These are phyloP conservation scores for Kalanchoe fedtschenkoi DNA, from an alignment of 164 flowering plant species.

Conservation along the genomic window DNA sequence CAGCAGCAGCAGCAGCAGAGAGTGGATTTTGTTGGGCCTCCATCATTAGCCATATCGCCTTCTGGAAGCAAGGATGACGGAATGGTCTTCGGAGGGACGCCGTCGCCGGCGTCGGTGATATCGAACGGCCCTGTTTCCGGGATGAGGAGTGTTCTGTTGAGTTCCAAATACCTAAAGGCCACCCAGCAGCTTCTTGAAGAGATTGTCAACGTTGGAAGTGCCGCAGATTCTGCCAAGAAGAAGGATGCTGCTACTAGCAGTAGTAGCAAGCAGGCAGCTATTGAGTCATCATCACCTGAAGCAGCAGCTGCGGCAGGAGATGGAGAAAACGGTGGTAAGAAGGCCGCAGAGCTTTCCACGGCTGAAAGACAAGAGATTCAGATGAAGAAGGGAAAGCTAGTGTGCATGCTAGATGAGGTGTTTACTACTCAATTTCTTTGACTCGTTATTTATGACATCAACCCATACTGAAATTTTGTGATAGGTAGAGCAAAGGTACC, in stretches of 20 bases:
- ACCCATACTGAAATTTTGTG: too few species aligned
- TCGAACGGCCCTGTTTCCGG: slow-evolving; percentile 46
- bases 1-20: slow-evolving; percentile 35
- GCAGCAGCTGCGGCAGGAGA: slow-evolving; percentile 16
- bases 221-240: slow-evolving; percentile 25
- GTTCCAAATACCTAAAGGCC: slow-evolving; percentile 85
- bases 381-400: slow-evolving; percentile 94
- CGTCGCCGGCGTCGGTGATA: slow-evolving; percentile 49
- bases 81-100: slow-evolving; percentile 41
- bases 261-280: not conserved
- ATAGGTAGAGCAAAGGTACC: slow-evolving; percentile 95
- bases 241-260: not conserved
- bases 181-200: slow-evolving; percentile 86
- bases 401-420: slow-evolving; percentile 96
- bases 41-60: slow-evolving; percentile 23
- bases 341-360: slow-evolving; percentile 47
- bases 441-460: too few species aligned
- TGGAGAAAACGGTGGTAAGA: slow-evolving; percentile 28
- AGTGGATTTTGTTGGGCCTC: slow-evolving; percentile 13
- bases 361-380: slow-evolving; percentile 90
- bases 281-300: not conserved
- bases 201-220: slow-evolving; percentile 66
- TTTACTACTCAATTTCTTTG: too few species aligned
- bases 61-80: slow-evolving; percentile 28
- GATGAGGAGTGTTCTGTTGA: slow-evolving; percentile 54